These are phyloP conservation scores for Scedosporium minutisporum DNA, from an alignment of 2,329 filamentous ascomycete genomes.

Conservation along the genomic window DNA sequence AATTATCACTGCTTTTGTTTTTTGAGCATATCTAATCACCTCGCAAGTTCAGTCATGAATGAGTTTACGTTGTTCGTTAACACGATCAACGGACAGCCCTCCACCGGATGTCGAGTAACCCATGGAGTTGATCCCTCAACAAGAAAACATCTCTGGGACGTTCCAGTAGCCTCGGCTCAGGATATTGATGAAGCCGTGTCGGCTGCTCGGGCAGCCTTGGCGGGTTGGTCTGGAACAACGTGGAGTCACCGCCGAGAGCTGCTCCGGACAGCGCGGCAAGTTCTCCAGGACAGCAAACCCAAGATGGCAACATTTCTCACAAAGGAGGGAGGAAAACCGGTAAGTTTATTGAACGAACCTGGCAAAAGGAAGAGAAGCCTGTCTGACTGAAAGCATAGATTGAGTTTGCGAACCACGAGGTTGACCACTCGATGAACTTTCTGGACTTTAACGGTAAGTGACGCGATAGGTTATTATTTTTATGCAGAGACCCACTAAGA, in stretches of 20 bases:
- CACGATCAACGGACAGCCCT: background rate
- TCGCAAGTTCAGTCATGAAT: no score
- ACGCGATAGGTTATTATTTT: background rate
- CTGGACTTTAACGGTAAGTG: background rate
- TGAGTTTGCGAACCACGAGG: background rate
- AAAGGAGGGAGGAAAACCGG: slow-evolving; percentile 13
- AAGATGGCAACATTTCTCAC: slow-evolving; percentile 8
- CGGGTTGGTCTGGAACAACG: slow-evolving; percentile 17
- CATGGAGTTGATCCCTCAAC: slow-evolving; percentile 20
- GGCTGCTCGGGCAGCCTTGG: slow-evolving; percentile 17
- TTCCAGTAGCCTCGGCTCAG: slow-evolving; percentile 17
- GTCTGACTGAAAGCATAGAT: background rate
- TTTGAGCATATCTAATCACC: no score
- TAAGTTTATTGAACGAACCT: background rate
- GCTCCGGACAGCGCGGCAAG: slow-evolving; percentile 21
- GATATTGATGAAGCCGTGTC: slow-evolving; percentile 20
- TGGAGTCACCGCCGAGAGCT: slow-evolving; percentile 19
- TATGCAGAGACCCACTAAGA: background rate
- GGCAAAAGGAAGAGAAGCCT: background rate
- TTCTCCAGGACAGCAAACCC: slow-evolving; percentile 25
- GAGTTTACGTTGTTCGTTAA: background rate
- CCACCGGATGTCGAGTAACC: background rate
- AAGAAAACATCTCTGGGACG: slow-evolving; percentile 20
- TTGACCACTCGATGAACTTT: background rate
- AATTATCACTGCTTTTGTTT: no score